Evolutionary conservation across 1,284 basidiomycete genomes (phyloP).

Genomic region (Mixia osmundae): DNA sequence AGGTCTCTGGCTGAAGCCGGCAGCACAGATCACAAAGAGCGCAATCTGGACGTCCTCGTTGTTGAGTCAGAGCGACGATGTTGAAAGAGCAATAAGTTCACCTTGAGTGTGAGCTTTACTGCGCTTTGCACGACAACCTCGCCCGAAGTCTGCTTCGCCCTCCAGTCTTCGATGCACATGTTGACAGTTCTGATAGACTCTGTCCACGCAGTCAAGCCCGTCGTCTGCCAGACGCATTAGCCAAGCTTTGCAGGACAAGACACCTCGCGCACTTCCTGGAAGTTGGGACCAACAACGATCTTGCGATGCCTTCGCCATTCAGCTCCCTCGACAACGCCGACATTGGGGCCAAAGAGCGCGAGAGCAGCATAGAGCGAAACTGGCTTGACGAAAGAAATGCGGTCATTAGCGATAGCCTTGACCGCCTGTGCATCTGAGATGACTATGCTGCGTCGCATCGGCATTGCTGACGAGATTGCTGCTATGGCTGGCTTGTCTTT

Average conservation of each 20-base stretch:
- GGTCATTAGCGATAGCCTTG: slow-evolving; percentile 7
- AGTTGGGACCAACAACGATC: slow-evolving; percentile 7
- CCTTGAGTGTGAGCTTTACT: slow-evolving; percentile 6
- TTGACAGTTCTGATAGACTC: slow-evolving; percentile 8
- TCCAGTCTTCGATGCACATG: slow-evolving; percentile 8
- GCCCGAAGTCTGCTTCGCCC: not conserved
- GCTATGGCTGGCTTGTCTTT: slow-evolving; percentile 6
- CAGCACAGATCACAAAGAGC: slow-evolving; percentile 4
- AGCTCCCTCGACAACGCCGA: slow-evolving; percentile 7
- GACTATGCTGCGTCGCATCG: slow-evolving; percentile 3
- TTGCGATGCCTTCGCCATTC: slow-evolving; percentile 3
- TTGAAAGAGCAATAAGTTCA: not conserved
- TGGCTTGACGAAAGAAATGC: slow-evolving; percentile 9
- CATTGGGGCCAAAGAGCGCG: slow-evolving; percentile 9
- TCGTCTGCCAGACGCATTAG: slow-evolving; percentile 1
- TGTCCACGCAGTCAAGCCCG: slow-evolving; percentile 8
- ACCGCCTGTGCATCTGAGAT: slow-evolving; percentile 9
- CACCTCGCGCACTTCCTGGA: slow-evolving; percentile 3
- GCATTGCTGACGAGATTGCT: slow-evolving; percentile 8
- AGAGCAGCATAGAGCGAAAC: slow-evolving; percentile 7
- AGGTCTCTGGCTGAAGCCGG: slow-evolving; percentile 6
- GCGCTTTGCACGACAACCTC: slow-evolving; percentile 4
- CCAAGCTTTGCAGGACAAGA: not conserved
- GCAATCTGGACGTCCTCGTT: not conserved
- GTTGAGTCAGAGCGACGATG: not conserved